phyloP scores from a whole-genome alignment of 75 land plant genomes.

The Cupressus sempervirens region DNA sequence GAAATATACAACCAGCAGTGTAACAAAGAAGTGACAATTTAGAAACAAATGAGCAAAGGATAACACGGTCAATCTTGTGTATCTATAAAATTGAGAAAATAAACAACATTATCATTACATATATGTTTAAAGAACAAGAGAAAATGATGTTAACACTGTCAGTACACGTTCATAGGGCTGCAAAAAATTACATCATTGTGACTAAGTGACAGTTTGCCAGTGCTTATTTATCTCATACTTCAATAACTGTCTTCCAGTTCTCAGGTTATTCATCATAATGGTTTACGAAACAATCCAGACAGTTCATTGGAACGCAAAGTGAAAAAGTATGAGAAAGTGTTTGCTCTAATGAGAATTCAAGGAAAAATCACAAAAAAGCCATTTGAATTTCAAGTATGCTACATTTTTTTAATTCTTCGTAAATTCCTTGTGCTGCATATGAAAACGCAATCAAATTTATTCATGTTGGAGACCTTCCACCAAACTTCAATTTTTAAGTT shows the following conservation, averaged over 20 bases:
- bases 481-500: background rate
- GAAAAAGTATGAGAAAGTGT: background rate
- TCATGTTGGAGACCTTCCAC: background rate
- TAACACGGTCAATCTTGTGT: background rate
- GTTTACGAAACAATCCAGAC: background rate
- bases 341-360: background rate
- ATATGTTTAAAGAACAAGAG: background rate
- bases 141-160: background rate
- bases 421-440: background rate
- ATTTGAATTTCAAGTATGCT: background rate
- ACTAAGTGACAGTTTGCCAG: background rate
- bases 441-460: too few species aligned
- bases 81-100: background rate
- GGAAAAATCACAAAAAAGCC: background rate
- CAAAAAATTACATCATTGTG: background rate
- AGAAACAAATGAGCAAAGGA: background rate
- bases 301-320: background rate
- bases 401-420: background rate
- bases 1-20: conserved; percentile 5
- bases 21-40: background rate
- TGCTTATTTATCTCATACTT: background rate
- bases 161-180: background rate
- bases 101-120: background rate
- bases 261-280: background rate
- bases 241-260: background rate